Base-by-base conservation (phyloP, 2,329 filamentous ascomycete genomes). In the Thielaviopsis musarum region DNA sequence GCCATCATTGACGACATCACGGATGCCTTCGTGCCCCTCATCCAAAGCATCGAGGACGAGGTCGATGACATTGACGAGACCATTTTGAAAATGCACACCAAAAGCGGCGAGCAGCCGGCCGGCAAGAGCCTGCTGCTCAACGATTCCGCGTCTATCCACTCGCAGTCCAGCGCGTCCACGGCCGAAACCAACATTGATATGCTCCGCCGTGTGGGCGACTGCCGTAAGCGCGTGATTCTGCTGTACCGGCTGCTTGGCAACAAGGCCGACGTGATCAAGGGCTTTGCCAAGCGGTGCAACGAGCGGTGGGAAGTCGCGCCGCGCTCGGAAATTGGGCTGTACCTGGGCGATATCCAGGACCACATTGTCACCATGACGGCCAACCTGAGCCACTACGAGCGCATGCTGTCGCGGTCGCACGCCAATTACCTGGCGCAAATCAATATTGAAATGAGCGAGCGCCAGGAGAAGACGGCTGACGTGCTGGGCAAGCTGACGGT, bases 351-450 rank as follows among this genome's bases (percentile, higher is more conserved):
- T 74, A 98, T 98, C 64, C 93, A 98, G 71, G 93, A 98, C 74
- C 93, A 98, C 70, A 97, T 98, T 66, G 84, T 98, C 66, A 98
- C 93, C 63, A 98, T 98, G 93, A 97, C 91, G 45, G 88, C 87
- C 57, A 98, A 97, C 69, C 73, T 98, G 68, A 87, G 84, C 64
- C 93, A 98, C 69, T 97, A 97, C 67, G 93, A 98, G 72, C 93
- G 89, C 67, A 88, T 98, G 56, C 78, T 98, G 28, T 88, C 88
- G 54, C 83, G 93, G 60, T 91, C 91, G 13, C 93, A 98, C 68
- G 88, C 83, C 68, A 98, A 97, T 70, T 98, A 98, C 69, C 85
- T 98, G n/a, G 93, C 93, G 0, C 93, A 98, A 70, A 96, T 98
- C 74, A 97, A 96, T 71, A 95, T 97, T 66, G 84, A 90, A 67